phyloP scores from a whole-genome alignment of 1,284 basidiomycete species.

The Entoloma clypeatum region DNA sequence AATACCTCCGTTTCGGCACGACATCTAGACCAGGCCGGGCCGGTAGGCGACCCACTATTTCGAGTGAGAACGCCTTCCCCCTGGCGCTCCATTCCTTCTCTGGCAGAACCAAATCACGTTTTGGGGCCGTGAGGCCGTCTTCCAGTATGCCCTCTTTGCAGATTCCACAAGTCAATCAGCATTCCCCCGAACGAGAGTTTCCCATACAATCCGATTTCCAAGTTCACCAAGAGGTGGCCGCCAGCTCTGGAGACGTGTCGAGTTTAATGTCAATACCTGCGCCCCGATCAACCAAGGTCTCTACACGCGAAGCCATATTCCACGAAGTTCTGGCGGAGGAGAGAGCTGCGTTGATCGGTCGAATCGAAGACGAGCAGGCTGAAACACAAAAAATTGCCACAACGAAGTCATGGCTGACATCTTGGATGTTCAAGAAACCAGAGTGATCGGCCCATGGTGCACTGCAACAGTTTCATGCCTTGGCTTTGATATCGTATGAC shows the following conservation, averaged over 20 bases:
- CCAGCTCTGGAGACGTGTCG: conserved; percentile 30
- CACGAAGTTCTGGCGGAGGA: conserved; percentile 68
- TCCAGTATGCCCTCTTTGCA: conserved; percentile 39
- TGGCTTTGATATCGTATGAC: conserved; percentile 35
- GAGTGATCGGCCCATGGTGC: conserved; percentile 20
- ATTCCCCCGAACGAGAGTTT: conserved; percentile 30
- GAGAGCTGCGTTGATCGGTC: conserved; percentile 48
- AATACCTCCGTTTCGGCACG: conserved; percentile 17
- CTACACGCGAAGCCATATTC: conserved; percentile 57
- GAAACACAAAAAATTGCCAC: conserved; percentile 44
- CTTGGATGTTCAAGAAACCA: conserved; percentile 56
- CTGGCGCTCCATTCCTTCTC: conserved; percentile 36
- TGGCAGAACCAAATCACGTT: conserved; percentile 20
- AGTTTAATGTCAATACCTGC: conserved; percentile 34
- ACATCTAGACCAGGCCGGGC: not conserved
- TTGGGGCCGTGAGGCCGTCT: conserved; percentile 30
- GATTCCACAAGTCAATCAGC: conserved; percentile 23
- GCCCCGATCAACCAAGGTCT: conserved; percentile 37
- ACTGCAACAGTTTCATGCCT: conserved; percentile 31
- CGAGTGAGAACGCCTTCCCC: conserved; percentile 17
- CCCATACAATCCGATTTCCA: conserved; percentile 39
- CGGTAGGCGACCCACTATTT: conserved; percentile 8
- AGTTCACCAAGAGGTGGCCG: conserved; percentile 38
- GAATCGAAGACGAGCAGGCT: conserved; percentile 50
- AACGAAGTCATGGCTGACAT: conserved; percentile 53